Evolutionary conservation across 2,329 filamentous ascomycete species (phyloP).

Genomic region (Geosmithia morbida): DNA sequence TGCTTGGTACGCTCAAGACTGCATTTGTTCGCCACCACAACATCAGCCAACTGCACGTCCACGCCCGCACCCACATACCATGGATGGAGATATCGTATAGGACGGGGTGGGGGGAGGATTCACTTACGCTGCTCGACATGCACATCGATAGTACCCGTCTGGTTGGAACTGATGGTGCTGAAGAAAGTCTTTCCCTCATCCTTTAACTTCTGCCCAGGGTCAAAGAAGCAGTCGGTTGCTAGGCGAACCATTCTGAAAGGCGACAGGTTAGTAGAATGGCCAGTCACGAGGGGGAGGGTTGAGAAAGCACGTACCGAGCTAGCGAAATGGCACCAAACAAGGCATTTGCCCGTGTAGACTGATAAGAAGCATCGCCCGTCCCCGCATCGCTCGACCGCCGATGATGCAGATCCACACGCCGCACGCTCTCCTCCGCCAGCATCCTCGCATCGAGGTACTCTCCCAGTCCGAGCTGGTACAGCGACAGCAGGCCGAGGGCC

Average conservation of each 20-base stretch:
- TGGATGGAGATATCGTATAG: too few species aligned
- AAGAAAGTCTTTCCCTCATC: background rate
- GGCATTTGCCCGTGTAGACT: background rate
- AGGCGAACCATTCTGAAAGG: background rate
- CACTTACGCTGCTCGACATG: slow-evolving; percentile 1
- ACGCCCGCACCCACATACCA: too few species aligned
- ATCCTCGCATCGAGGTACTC: background rate
- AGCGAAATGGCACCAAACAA: background rate
- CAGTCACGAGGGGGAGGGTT: background rate
- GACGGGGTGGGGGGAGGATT: background rate
- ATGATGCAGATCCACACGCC: background rate
- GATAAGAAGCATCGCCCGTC: background rate
- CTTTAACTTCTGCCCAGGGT: background rate
- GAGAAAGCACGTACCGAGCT: background rate
- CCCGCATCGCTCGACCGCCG: background rate
- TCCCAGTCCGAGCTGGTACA: background rate
- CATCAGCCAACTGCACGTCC: too few species aligned
- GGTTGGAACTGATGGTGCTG: background rate
- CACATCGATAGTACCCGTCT: background rate
- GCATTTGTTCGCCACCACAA: too few species aligned
- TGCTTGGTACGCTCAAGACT: background rate
- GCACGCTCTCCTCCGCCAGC: background rate
- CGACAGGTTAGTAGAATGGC: background rate
- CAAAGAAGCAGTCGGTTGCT: background rate
- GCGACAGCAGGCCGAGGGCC: background rate